A percentile compares a stretch with the other conserved stretches of the same genome.
These are phyloP conservation scores for Cryptosporidium andersoni DNA, from an alignment of 169 alveolate genomes.

Conservation along the genomic window DNA sequence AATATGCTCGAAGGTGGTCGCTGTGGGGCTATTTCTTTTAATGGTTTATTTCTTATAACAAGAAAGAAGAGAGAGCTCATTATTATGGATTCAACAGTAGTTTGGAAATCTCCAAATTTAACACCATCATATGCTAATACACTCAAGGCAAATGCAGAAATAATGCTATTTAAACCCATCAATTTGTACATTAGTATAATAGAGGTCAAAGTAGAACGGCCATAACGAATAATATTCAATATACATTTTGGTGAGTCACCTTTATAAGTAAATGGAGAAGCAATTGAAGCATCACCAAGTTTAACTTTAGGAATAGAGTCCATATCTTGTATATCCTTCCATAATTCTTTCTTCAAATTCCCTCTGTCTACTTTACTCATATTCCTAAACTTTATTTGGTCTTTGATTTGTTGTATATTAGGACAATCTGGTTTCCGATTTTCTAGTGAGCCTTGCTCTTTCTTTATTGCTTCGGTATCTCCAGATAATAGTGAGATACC, in stretches of 20 bases:
- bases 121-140: constrained; percentile 96
- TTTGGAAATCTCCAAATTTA: constrained; percentile 95
- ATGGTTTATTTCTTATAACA: constrained; percentile 45
- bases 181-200: constrained; percentile 95
- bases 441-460: constrained; percentile 70
- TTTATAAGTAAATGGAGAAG: constrained; percentile 97
- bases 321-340: constrained; percentile 79
- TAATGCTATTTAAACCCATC: constrained; percentile 92
- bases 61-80: constrained; percentile 62
- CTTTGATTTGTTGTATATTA: too few species aligned
- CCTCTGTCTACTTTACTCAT: constrained; percentile 28
- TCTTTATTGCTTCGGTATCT: constrained; percentile 20
- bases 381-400: constrained; percentile 51
- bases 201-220: constrained; percentile 94
- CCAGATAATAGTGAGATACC: constrained; percentile 93
- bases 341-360: constrained; percentile 72
- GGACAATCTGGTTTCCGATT: constrained; percentile 50
- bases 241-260: constrained; percentile 90
- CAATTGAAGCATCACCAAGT: constrained; percentile 97
- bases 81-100: constrained; percentile 85
- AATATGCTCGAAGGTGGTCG: constrained; percentile 69
- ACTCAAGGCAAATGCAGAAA: constrained; percentile 93
- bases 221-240: constrained; percentile 89
- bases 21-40: constrained; percentile 25
- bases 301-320: constrained; percentile 84